Evolutionary conservation across 116 monocot genomes (phyloP), one percentile per base, ranked within the genome.

Genomic region (Phalaenopsis hybrid): DNA sequence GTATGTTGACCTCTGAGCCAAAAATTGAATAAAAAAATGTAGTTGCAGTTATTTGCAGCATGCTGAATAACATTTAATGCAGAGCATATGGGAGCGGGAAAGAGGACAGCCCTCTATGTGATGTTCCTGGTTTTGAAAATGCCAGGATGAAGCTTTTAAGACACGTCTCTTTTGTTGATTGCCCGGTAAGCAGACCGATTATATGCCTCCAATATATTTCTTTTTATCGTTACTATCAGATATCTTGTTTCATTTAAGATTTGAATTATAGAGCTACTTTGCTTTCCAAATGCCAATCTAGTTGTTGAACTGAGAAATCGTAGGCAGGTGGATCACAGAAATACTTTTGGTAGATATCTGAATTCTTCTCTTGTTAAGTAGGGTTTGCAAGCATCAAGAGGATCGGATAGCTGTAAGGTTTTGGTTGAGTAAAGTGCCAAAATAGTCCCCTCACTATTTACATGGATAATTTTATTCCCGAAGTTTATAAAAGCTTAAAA

Each of bases 31-130:
- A 28, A 15, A 33, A 37, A 37, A 2, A 37, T 37, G 37, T 72
- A 11, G 34, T 34, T 34, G 18, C 37, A 72, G 0, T 13, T 72
- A 37, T 70, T 25, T 70, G 9, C 6, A 34, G 13, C 37, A 34
- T 34, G 12, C 13, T 31, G 37, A 31, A 34, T 72, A 8, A 20
- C 43, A 75, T 17, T 57, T 8, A 79, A 75, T 89, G 31, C 85
- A 95, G 98, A 83, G 93, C 98, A 37, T 98, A 98, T 88, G 95
- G 98, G 67, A 98, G 98, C 84, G 98, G 98, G 74, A 95, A 98
- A 81, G 98, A 98, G 86, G 98, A 98, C 72, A 92, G 74, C 82
- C 98, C 95, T 84, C 79, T 85, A 0, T 98, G 98, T 90, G 98
- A 95, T 84, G 98, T 98, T 8, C 90, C 95, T 2, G 98, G 98